These are phyloP conservation scores for Brettanomyces custersianus DNA, from an alignment of 805 yeast genomes.

Conservation along the genomic window DNA sequence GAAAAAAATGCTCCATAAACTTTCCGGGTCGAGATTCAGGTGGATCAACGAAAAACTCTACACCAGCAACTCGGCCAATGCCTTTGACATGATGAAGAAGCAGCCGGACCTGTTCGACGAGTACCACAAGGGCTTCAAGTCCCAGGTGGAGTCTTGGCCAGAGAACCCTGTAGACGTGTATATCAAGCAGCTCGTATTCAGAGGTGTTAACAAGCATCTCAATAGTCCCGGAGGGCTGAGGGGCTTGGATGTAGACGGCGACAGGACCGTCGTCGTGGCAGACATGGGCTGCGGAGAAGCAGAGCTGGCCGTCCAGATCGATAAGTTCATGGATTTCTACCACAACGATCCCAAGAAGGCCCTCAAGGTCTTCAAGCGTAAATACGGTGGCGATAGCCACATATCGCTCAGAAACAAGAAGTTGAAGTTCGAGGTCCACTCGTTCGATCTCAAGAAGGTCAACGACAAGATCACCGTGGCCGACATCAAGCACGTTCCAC, in stretches of 20 bases:
- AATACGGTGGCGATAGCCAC: constrained; percentile 17
- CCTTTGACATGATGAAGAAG: constrained; percentile 58
- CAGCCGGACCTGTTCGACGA: constrained; percentile 90
- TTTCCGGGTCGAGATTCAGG: constrained; percentile 90
- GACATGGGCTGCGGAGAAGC: constrained; percentile 99
- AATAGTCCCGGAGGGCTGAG: constrained; percentile 97
- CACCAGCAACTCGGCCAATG: constrained; percentile 72
- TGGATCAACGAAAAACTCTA: constrained; percentile 98
- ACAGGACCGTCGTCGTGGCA: constrained; percentile 66
- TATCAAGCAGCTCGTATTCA: constrained; percentile 55
- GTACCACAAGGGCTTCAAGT: constrained; percentile 90
- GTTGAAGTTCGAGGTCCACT: constrained; percentile 58
- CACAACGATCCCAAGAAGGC: constrained; percentile 27
- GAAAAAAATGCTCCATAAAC: constrained; percentile 89
- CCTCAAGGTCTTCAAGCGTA: constrained; percentile 15
- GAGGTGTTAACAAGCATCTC: constrained; percentile 51
- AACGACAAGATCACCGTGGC: constrained; percentile 93
- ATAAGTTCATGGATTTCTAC: constrained; percentile 30
- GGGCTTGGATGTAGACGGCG: constrained; percentile 38
- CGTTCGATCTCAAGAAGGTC: constrained; percentile 86
- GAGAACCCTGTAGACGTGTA: constrained; percentile 95
- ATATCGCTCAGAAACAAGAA: constrained; percentile 8
- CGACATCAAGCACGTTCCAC: constrained; percentile 85
- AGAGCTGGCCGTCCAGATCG: constrained; percentile 62
- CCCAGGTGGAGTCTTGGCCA: constrained; percentile 97